These are phyloP conservation scores for Lachnellula arida DNA, from an alignment of 2,329 filamentous ascomycete genomes.

Conservation along the genomic window DNA sequence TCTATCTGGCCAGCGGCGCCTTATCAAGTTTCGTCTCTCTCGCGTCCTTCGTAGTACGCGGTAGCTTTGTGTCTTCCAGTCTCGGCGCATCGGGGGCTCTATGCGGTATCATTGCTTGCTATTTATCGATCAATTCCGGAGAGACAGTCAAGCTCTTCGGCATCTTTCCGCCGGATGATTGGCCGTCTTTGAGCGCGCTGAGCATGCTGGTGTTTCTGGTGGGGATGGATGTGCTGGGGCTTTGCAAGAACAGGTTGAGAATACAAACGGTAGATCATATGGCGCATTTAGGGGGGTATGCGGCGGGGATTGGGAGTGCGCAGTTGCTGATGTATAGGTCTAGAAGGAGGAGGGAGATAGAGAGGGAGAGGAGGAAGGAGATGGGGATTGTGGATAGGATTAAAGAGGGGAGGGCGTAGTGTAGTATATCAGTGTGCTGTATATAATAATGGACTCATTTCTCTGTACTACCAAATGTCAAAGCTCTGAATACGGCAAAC, in stretches of 20 bases:
- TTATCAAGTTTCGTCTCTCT: slow-evolving; percentile 57
- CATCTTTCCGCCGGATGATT: slow-evolving; percentile 47
- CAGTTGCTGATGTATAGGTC: slow-evolving; percentile 23
- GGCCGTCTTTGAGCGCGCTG: slow-evolving; percentile 49
- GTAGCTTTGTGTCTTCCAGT: slow-evolving; percentile 42
- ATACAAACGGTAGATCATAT: slow-evolving; percentile 31
- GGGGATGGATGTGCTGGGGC: slow-evolving; percentile 42
- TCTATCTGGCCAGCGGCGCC: slow-evolving; percentile 57
- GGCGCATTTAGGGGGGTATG: slow-evolving; percentile 35
- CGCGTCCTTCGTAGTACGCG: slow-evolving; percentile 35
- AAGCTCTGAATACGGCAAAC: neutral
- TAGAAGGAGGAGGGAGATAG: slow-evolving; percentile 20
- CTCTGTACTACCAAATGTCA: neutral
- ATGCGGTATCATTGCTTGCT: slow-evolving; percentile 56
- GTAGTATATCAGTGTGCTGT: neutral
- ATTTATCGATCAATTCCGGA: slow-evolving; percentile 53
- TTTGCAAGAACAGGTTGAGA: neutral
- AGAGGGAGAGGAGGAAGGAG: slow-evolving; percentile 21
- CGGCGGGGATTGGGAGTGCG: slow-evolving; percentile 27
- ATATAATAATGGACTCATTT: neutral
- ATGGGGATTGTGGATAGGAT: slow-evolving; percentile 17
- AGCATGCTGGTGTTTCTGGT: slow-evolving; percentile 49
- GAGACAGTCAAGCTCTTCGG: slow-evolving; percentile 55
- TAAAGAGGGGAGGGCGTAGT: slow-evolving; percentile 14
- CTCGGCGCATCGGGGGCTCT: slow-evolving; percentile 65